Percentiles rank a stretch among this genome's conserved stretches.
phyloP scores from a whole-genome alignment of 192 early-diverging fungal species.

The Coemansia sp. region DNA sequence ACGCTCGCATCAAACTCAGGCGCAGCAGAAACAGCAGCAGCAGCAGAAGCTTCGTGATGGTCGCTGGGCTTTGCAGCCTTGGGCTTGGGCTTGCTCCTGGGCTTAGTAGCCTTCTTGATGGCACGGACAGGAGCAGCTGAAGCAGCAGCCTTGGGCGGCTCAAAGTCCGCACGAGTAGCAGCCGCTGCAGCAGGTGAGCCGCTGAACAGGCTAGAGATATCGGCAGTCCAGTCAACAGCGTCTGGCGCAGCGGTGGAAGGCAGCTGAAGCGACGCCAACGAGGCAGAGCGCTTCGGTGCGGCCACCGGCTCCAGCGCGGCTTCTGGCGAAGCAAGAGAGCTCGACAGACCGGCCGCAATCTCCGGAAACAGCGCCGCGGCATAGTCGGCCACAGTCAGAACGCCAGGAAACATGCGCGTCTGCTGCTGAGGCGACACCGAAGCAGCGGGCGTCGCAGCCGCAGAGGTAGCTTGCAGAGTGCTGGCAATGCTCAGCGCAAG shows the following conservation, averaged over 20 bases:
- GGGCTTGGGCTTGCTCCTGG: neutral
- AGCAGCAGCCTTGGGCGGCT: neutral
- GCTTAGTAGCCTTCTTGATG: neutral
- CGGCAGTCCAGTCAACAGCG: conserved; percentile 16
- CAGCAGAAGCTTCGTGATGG: neutral
- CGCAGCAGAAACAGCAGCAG: conserved; percentile 6
- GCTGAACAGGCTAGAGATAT: conserved; percentile 35
- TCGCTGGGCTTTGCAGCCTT: neutral
- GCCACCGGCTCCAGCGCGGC: neutral
- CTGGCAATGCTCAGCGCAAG: conserved; percentile 43
- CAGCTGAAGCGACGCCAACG: conserved; percentile 24
- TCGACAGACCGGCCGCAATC: conserved; percentile 25
- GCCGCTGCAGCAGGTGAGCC: neutral
- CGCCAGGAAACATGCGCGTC: conserved; percentile 9
- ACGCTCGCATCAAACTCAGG: neutral
- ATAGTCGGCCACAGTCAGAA: conserved; percentile 41
- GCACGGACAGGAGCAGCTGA: neutral
- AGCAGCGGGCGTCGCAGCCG: neutral
- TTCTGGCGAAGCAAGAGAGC: conserved; percentile 18
- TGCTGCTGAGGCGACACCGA: conserved; percentile 9
- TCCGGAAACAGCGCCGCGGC: conserved; percentile 49
- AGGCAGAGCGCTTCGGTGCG: conserved; percentile 14
- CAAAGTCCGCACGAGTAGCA: neutral
- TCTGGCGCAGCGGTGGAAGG: conserved; percentile 2
- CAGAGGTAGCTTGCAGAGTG: conserved; percentile 24